Base-by-base conservation (phyloP, 2,329 filamentous ascomycete species). In the Pseudogymnoascus sp. region DNA sequence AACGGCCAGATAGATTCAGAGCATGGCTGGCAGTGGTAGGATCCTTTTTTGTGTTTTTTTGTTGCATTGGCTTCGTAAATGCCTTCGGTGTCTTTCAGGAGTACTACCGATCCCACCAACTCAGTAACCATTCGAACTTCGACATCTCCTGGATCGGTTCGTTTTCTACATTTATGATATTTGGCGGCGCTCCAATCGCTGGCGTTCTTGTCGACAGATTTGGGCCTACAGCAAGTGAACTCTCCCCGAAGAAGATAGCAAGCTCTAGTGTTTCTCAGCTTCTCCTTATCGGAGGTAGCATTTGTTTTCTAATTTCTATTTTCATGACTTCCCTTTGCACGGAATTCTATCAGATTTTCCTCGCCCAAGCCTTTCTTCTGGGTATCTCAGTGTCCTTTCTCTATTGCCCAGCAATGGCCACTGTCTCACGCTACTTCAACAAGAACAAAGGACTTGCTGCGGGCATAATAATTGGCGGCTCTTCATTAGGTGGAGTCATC, bases 111-210 rank as follows among this genome's bases (percentile, higher is more conserved):
- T 61, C 60, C 16, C 60, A 64, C 1, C 62, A 65, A 10, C 66
- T 74, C 2, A 59, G 64, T 0, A 34, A 64, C 8, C 66, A 72
- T 12, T 69, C 70, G 0, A 63, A 66, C 7, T 72, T 70, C 7
- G 67, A 71, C 28, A 74, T 76, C 37, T 71, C 74, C 25, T 75
- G 73, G 73, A 69, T 75, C 28, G 72, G 72, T 3, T 74, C 73
- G 1, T 75, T 23, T 76, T 75, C 63, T 66, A 72, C 18, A 64
- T 74, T 4, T 70, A 69, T 59, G 56, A 18, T 62, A 34, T 68
- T 70, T 53, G 65, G 61, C 2, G 44, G 60, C 4, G 69, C 71
- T 4, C 66, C 70, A 1, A 37, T 71, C 11, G 65, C 70, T 0
- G 74, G 73, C 2, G 62, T 72, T 7, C 60, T 75, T 1, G 71